These are phyloP conservation scores for Rhododendron molle DNA, from an alignment of 148 eudicot genomes.

Conservation along the genomic window DNA sequence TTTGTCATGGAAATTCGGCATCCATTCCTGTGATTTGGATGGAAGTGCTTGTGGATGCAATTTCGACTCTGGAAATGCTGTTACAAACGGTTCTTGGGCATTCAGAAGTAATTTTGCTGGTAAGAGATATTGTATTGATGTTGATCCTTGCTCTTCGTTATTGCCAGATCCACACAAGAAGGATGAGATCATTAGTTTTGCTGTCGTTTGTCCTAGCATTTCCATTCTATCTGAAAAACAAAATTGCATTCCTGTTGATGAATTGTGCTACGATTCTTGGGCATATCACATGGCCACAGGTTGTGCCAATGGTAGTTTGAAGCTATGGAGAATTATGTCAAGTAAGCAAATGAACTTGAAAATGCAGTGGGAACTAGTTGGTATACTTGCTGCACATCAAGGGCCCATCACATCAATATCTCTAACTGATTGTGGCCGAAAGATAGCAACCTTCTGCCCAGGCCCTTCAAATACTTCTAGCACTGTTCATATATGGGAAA, in stretches of 20 bases:
- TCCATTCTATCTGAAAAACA: conserved; percentile 24
- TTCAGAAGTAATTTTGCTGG: conserved; percentile 54
- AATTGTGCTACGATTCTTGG: conserved; percentile 21
- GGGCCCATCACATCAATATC: conserved; percentile 55
- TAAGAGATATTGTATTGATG: conserved; percentile 43
- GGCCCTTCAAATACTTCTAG: conserved; percentile 23
- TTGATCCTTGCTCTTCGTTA: conserved; percentile 50
- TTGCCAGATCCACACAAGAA: conserved; percentile 49
- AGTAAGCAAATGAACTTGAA: conserved; percentile 28
- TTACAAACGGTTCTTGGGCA: conserved; percentile 26
- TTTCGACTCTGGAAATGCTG: conserved; percentile 17
- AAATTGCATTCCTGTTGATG: conserved; percentile 27
- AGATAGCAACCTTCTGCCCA: conserved; percentile 61
- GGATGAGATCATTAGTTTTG: conserved; percentile 59
- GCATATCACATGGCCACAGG: conserved; percentile 84
- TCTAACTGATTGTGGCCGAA: conserved; percentile 65
- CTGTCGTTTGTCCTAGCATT: conserved; percentile 43
- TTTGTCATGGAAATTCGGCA: conserved; percentile 64
- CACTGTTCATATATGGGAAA: conserved; percentile 62
- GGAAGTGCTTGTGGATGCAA: conserved; percentile 23
- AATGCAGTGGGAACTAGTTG: conserved; percentile 75
- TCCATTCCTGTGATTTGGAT: conserved; percentile 44
- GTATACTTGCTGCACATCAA: conserved; percentile 52
- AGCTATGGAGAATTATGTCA: conserved; percentile 68
- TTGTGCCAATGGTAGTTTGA: conserved; percentile 62